phyloP scores from a whole-genome alignment of 2,329 filamentous ascomycete species.

The Fusarium brachygibbosum region DNA sequence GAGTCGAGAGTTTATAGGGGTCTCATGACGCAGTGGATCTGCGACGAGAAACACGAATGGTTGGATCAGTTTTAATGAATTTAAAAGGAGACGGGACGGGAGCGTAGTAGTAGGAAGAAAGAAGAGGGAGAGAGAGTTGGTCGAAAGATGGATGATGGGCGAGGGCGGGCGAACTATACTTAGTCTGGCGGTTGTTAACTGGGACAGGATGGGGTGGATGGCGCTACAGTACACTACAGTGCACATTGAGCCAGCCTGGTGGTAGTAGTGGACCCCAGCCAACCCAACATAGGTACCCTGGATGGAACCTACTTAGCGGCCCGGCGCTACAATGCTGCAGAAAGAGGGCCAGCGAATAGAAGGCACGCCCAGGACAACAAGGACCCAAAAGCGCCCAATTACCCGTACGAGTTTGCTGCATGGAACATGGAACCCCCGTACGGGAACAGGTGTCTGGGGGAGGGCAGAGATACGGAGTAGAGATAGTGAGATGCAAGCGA shows the following conservation, averaged over 20 bases:
- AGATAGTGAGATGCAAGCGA: background rate
- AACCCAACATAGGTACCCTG: background rate
- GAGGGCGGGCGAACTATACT: conserved; percentile 46
- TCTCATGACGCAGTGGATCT: conserved; percentile 40
- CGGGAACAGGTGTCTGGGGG: conserved; percentile 31
- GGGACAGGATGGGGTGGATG: conserved; percentile 30
- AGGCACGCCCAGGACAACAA: conserved; percentile 19
- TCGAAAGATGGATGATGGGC: conserved; percentile 36
- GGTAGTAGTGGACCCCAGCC: conserved; percentile 44
- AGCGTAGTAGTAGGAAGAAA: conserved; percentile 18
- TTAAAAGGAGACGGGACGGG: conserved; percentile 10
- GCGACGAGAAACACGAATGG: conserved; percentile 27
- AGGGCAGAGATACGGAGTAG: conserved; percentile 6
- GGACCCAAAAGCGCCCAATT: conserved; percentile 37
- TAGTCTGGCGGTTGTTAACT: conserved; percentile 45
- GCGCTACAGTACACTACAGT: conserved; percentile 38
- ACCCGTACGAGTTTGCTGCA: conserved; percentile 43
- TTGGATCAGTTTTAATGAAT: conserved; percentile 16
- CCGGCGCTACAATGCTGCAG: conserved; percentile 45
- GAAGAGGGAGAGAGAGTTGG: conserved; percentile 30
- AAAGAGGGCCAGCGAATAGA: conserved; percentile 42
- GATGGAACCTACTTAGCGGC: conserved; percentile 36
- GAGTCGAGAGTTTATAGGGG: conserved; percentile 21
- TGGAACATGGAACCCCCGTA: conserved; percentile 28
- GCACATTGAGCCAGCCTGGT: conserved; percentile 43